Evolutionary conservation across 495 filamentous ascomycete genomes (phyloP).

Genomic region (Achaetomiella virescens): DNA sequence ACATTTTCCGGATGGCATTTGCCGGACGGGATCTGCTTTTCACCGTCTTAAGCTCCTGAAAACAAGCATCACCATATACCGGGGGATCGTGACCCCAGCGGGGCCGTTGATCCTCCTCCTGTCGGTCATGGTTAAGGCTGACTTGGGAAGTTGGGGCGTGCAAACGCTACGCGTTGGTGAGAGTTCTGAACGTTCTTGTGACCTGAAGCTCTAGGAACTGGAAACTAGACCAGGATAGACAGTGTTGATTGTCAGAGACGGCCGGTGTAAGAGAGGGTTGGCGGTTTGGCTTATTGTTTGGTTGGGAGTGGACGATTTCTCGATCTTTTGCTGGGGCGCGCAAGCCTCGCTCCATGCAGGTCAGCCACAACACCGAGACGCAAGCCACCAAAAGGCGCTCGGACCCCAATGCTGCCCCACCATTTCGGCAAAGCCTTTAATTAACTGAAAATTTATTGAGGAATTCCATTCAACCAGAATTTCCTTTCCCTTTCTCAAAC

Average conservation of each 20-base stretch:
- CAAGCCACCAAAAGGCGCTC: constrained; percentile 4
- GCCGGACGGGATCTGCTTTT: constrained; percentile 40
- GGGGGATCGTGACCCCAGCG: constrained; percentile 69
- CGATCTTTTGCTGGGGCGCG: too few species aligned
- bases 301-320: not conserved
- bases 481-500: constrained; percentile 6
- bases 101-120: constrained; percentile 89
- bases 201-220: not conserved
- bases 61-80: constrained; percentile 49
- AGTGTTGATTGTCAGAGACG: not conserved
- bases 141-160: not conserved
- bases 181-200: too few species aligned
- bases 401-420: constrained; percentile 3
- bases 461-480: too few species aligned
- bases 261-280: not conserved
- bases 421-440: constrained; percentile 2
- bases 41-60: constrained; percentile 39
- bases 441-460: constrained; percentile 14
- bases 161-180: not conserved
- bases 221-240: not conserved
- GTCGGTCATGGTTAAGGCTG: constrained; percentile 57
- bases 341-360: not conserved
- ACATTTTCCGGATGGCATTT: constrained; percentile 72
- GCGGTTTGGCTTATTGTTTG: not conserved
- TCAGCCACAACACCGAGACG: not conserved